These are phyloP conservation scores for Pseudonitzschia multiseries DNA, from an alignment of 108 stramenopile species.

Conservation along the genomic window DNA sequence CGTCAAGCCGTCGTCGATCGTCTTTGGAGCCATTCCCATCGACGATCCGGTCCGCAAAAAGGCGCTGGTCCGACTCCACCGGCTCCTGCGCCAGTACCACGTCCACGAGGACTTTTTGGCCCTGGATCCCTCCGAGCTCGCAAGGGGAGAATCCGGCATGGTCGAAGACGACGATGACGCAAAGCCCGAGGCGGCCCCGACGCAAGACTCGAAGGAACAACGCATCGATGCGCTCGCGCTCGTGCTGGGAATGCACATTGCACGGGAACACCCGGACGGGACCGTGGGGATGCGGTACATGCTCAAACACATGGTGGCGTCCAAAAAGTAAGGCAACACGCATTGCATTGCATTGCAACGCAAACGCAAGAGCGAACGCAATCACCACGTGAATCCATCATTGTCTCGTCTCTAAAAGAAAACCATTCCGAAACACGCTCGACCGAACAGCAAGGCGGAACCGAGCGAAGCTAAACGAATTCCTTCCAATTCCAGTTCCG, in stretches of 20 bases:
- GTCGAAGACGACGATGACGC: conserved; percentile 12
- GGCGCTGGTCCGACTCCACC: conserved; percentile 44
- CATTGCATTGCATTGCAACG: too few species aligned
- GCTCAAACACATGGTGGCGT: conserved; percentile 17
- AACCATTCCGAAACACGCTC: too few species aligned
- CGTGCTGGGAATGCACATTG: conserved; percentile 65
- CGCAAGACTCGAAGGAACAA: too few species aligned
- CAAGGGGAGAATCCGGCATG: background rate
- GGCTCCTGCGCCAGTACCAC: conserved; percentile 36
- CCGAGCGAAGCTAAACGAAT: too few species aligned
- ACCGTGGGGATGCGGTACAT: conserved; percentile 44
- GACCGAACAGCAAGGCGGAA: too few species aligned
- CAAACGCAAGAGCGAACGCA: too few species aligned
- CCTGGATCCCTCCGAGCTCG: conserved; percentile 36
- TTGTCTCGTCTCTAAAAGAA: too few species aligned
- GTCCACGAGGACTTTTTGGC: conserved; percentile 42
- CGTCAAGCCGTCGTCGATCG: conserved; percentile 45
- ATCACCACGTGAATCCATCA: too few species aligned
- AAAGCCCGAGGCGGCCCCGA: background rate
- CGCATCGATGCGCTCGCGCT: conserved; percentile 21
- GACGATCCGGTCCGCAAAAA: conserved; percentile 36
- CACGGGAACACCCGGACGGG: conserved; percentile 73
- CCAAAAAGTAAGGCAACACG: background rate
- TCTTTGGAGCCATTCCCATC: conserved; percentile 40
- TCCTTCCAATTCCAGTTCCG: too few species aligned